Evolutionary conservation across 2,329 filamentous ascomycete species (phyloP), one percentile per base, ranked within the genome.

Genomic region (Penicillium nordicum): DNA sequence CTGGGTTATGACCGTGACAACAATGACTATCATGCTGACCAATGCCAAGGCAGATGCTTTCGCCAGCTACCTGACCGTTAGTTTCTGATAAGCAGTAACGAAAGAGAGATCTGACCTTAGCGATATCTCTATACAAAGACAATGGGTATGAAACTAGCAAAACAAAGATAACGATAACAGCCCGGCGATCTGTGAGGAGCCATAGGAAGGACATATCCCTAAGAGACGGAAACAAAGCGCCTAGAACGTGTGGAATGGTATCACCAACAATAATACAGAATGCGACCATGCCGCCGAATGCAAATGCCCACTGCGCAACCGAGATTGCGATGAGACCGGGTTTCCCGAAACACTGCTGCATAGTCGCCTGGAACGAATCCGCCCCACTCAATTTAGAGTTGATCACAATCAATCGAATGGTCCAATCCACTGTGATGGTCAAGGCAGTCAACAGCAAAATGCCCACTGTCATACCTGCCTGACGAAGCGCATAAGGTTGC

Each of bases 181-280:
- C 89, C 67, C 87, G 82, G 67, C 94, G 83, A 71, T 96, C 86
- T 8, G 89, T 89, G 65, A 99, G 77, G 55, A 96, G 81, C 73
- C 91, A 90, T 18, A 97, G 74, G 23, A 97, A 88, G 0, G 90
- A 86, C 71, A 89, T 85, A 30, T 86, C 79, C 38, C 79, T 76
- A 57, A 97, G 72, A 3, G 84, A 84, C 0, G 94, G 92, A 78
- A 93, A 96, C 5, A 97, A 74, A 5, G 92, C 90, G 46, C 81
- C 78, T 67, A 97, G 74, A 46, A 99, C 94, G 72, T 92, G 90
- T 4, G 94, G 94, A 69, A 99, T 97, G 0, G 90, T 92, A 73
- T 99, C 94, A 57, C 94, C 94, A 10, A 99, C 89, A 68, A 99
- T 97, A 68, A 99, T 92, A 63, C 92, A 94, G 74, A 97, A 99